Evolutionary conservation across 495 filamentous ascomycete species (phyloP), one percentile per base, ranked within the genome.

Genomic region (Cairneyella variabilis): DNA sequence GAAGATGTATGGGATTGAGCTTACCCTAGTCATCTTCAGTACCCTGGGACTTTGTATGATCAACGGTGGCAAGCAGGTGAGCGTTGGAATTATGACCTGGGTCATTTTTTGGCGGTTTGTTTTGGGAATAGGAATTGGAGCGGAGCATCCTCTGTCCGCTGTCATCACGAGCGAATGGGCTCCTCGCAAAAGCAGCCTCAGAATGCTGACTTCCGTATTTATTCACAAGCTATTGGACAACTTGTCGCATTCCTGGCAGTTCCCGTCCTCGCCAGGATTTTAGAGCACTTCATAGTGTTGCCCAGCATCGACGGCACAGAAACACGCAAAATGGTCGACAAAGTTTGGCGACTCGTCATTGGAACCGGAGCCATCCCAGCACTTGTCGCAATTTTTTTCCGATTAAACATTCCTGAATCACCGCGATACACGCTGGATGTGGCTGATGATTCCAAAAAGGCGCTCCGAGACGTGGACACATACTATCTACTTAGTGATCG

Each of bases 91-190:
- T 2, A 79, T 74, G 53, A 72, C 69, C 0, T 79, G 78, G 74
- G 63, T 83, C 38, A 66, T 78, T 32, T 81, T 76, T 68, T 83
- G 79, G 78, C 70, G 80, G 42, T 65, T 78, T 25, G 55, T 79
- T 11, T 69, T 82, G 22, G 82, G 82, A 0, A 71, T 83, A 43
- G 79, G 79, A 2, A 64, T 73, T 26, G 72, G 72, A 7, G 70
- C 67, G n/a, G 69, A 71, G 62, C 67, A 68, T 44, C 66, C 69
- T 12, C 63, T 70, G 3, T 67, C 62, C 3, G 79, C 82, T 0
- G 74, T 83, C 23, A 85, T 88, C 28, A 82, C 77, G 2, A 75
- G 80, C 3, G 83, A 86, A 59, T 86, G 80, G 59, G 27, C 46
- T 4, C 46, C 46, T 32, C 36, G 28, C 3, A 20, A 25, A 17